A percentile compares a stretch with the other conserved stretches of the same genome.
Conservation (phyloP, 768 basidiomycete genomes). For the Termitomyces sp. region DNA sequence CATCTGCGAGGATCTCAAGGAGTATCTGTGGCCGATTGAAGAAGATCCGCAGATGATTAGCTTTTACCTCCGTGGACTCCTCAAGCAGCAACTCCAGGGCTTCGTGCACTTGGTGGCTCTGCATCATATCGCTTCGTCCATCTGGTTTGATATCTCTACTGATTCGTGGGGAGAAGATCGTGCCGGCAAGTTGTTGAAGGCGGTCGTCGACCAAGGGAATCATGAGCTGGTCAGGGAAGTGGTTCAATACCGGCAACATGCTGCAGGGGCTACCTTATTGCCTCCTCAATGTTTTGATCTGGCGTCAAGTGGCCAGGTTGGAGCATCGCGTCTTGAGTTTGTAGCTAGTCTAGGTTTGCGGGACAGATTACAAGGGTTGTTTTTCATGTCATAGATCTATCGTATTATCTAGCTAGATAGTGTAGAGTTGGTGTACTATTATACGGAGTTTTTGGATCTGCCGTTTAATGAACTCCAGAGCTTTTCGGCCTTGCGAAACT, state of each 20-base stretch:
- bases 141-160: slow-evolving; percentile 64
- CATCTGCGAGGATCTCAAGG: slow-evolving; percentile 47
- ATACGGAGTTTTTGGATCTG: background rate
- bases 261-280: slow-evolving; percentile 1
- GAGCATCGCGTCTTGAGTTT: slow-evolving; percentile 8
- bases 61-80: slow-evolving; percentile 58
- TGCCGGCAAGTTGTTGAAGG: slow-evolving; percentile 45
- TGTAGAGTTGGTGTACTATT: background rate
- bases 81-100: slow-evolving; percentile 40
- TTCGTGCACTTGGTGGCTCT: slow-evolving; percentile 67
- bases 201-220: slow-evolving; percentile 48
- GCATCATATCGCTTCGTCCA: slow-evolving; percentile 73
- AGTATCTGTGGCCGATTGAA: slow-evolving; percentile 75
- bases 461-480: background rate
- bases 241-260: slow-evolving; percentile 41
- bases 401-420: background rate
- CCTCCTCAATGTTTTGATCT: slow-evolving; percentile 13
- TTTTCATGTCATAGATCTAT: slow-evolving; percentile 5
- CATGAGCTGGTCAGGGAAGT: slow-evolving; percentile 47
- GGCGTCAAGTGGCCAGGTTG: background rate
- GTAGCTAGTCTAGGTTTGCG: slow-evolving; percentile 11
- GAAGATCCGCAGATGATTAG: slow-evolving; percentile 54
- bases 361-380: slow-evolving; percentile 12
- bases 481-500: too few species aligned
- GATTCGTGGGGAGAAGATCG: slow-evolving; percentile 26